A percentile compares a stretch with the other conserved stretches of the same genome.
Conservation (phyloP, 176 grass and related monocot species). For the Carex cristatella region DNA sequence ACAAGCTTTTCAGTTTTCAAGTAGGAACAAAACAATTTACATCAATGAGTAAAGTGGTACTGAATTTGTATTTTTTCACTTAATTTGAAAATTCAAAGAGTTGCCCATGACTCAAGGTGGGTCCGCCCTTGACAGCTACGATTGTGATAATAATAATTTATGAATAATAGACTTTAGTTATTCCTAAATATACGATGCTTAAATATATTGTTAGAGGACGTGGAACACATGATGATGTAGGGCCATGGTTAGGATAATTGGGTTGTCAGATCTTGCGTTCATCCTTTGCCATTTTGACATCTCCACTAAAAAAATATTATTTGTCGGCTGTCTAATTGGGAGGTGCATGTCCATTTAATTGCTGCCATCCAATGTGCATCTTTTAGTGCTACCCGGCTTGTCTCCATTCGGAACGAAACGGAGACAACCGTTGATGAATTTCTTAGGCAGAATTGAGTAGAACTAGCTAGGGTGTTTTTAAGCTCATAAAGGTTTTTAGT, state of each 20-base stretch:
- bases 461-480: too few species aligned
- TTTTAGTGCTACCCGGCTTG: neutral
- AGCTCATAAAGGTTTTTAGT: neutral
- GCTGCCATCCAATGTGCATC: slow-evolving; percentile 8
- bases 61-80: too few species aligned
- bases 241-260: neutral
- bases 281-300: neutral
- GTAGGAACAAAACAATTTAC: too few species aligned
- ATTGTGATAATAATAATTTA: neutral
- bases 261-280: neutral
- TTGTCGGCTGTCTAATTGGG: slow-evolving; percentile 1
- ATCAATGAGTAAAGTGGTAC: too few species aligned
- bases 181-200: neutral
- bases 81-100: too few species aligned
- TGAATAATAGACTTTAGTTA: neutral
- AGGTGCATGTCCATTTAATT: neutral
- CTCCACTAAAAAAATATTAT: neutral
- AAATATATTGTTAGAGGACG: neutral
- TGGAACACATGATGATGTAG: slow-evolving; percentile 12
- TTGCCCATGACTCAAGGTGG: too few species aligned
- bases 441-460: neutral
- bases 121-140: too few species aligned
- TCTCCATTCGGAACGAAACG: neutral
- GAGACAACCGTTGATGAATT: neutral
- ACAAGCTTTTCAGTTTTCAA: too few species aligned